phyloP scores from a whole-genome alignment of 148 eudicot genomes.

The Fagopyrum homotropicum region DNA sequence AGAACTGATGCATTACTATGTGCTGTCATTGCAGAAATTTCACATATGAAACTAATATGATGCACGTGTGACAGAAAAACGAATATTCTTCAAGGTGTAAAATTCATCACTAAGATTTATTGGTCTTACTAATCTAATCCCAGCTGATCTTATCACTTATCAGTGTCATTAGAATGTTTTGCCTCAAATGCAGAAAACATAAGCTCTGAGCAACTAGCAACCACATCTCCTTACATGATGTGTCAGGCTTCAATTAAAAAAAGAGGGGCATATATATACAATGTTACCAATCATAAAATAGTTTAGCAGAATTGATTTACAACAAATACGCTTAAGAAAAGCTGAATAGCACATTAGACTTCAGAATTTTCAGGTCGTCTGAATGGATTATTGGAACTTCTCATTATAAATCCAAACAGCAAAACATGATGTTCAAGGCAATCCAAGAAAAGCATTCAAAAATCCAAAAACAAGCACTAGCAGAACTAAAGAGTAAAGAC shows the following conservation, averaged over 20 bases:
- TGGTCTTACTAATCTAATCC: not conserved
- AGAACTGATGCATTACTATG: not conserved
- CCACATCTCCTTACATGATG: no score
- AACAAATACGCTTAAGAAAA: not conserved
- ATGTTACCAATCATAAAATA: not conserved
- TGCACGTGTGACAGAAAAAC: not conserved
- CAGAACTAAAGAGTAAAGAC: not conserved
- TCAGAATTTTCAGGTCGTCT: not conserved
- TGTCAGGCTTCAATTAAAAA: not conserved
- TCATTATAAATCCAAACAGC: not conserved
- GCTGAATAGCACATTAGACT: not conserved
- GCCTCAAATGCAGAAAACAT: no score
- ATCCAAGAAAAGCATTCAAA: not conserved
- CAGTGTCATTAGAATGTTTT: not conserved
- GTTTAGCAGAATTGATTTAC: not conserved
- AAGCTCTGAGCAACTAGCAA: no score
- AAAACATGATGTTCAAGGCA: not conserved
- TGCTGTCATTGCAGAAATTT: not conserved
- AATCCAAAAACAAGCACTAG: no score
- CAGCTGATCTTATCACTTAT: not conserved
- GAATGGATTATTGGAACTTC: conserved; percentile 4
- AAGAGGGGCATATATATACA: not conserved
- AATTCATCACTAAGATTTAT: not conserved
- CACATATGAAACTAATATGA: not conserved
- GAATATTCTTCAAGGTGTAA: not conserved